Percentiles rank a stretch among this genome's conserved stretches.
Conservation (phyloP, 441 rosid species). For the Pelargonium myrrhifolium region DNA sequence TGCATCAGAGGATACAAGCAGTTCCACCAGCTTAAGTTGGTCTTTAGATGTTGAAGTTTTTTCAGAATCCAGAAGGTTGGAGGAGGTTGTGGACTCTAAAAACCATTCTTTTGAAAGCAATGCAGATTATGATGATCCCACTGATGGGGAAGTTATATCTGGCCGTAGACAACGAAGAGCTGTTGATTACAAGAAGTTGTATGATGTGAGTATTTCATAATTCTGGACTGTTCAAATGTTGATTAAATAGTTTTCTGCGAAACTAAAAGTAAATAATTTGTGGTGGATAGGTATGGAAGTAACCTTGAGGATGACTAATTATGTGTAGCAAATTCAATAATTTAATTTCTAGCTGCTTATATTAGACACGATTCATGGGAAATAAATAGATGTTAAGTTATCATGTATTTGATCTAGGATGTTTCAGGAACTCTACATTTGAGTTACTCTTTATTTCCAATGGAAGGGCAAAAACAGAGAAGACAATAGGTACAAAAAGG, state of each 20-base stretch:
- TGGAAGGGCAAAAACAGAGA: background rate
- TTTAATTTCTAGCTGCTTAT: conserved; percentile 4
- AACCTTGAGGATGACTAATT: background rate
- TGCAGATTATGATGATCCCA: conserved; percentile 45
- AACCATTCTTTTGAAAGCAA: conserved; percentile 35
- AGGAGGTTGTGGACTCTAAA: conserved; percentile 26
- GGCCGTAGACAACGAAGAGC: conserved; percentile 76
- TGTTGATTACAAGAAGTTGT: conserved; percentile 79
- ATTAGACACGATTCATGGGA: background rate
- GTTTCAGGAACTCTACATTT: background rate
- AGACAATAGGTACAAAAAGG: background rate
- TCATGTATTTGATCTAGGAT: background rate
- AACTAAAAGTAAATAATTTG: background rate
- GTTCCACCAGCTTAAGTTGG: conserved; percentile 72
- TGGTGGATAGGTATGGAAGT: background rate
- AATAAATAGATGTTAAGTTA: background rate
- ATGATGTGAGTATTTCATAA: conserved; percentile 52
- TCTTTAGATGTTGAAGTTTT: conserved; percentile 59
- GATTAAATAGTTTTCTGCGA: background rate
- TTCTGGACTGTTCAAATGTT: background rate
- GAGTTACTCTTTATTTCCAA: background rate
- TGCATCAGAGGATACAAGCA: conserved; percentile 38
- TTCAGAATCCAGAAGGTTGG: conserved; percentile 42
- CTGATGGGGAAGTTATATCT: conserved; percentile 53
- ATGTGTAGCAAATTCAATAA: background rate